These are phyloP conservation scores for Botrytis cinerea DNA, from an alignment of 2,329 filamentous ascomycete genomes.

Conservation along the genomic window DNA sequence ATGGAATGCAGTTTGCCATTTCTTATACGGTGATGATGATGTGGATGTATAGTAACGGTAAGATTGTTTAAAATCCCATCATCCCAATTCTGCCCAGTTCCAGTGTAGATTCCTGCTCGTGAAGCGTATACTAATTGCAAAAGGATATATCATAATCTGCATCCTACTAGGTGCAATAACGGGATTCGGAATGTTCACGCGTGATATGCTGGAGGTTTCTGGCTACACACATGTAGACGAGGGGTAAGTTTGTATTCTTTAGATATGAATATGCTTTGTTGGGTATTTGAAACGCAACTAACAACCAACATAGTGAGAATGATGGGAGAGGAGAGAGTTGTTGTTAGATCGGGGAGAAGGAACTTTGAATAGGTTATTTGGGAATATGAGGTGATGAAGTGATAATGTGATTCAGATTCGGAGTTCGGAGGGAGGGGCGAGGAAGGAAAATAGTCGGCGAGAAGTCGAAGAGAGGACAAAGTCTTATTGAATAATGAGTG, in stretches of 20 bases:
- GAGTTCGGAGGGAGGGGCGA: neutral
- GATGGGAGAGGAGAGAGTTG: neutral
- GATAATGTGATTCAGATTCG: neutral
- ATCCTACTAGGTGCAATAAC: conserved; percentile 31
- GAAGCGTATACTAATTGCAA: neutral
- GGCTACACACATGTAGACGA: neutral
- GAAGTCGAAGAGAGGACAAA: neutral
- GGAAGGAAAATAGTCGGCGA: neutral
- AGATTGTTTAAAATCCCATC: neutral
- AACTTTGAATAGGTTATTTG: neutral
- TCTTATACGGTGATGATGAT: conserved; percentile 32
- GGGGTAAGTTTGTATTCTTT: neutral
- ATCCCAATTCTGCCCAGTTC: neutral
- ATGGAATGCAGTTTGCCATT: conserved; percentile 32
- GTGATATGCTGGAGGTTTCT: conserved; percentile 26
- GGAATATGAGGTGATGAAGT: neutral
- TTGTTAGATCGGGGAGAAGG: neutral
- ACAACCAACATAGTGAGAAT: neutral
- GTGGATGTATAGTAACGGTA: conserved; percentile 37
- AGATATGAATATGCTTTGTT: neutral
- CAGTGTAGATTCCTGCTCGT: neutral
- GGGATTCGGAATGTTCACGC: conserved; percentile 34
- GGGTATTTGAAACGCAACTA: neutral
- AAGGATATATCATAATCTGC: conserved; percentile 35
- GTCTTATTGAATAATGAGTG: neutral